phyloP scores from a whole-genome alignment of 768 basidiomycete genomes.

The Suillus subaureus region DNA sequence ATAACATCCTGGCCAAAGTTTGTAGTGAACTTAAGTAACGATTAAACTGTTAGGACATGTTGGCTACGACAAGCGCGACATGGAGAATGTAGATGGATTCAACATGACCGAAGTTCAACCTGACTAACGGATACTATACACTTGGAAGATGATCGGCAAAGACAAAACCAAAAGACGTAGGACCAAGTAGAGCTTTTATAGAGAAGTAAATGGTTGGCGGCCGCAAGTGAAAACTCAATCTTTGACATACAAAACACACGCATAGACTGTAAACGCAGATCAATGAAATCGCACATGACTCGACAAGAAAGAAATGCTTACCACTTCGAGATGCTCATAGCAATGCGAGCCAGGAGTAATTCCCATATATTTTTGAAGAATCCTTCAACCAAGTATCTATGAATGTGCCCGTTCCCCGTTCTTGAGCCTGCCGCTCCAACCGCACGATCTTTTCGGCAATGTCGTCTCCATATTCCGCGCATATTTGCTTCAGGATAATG shows the following conservation, averaged over 20 bases:
- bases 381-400: not conserved
- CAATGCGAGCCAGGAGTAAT: not conserved
- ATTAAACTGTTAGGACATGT: not conserved
- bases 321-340: not conserved
- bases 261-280: not conserved
- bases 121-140: not conserved
- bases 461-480: not conserved
- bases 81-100: not conserved
- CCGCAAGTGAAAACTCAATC: not conserved
- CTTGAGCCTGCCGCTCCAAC: not conserved
- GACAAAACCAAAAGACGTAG: not conserved
- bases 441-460: not conserved
- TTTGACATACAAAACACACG: not conserved
- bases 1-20: not conserved
- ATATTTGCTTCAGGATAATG: conserved; percentile 2
- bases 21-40: not conserved
- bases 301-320: not conserved
- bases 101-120: not conserved
- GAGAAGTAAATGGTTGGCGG: not conserved
- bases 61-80: not conserved
- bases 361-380: not conserved
- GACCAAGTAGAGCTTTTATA: not conserved
- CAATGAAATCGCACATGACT: not conserved
- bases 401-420: not conserved
- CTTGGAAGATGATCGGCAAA: not conserved